Base-by-base conservation (phyloP, 2,329 filamentous ascomycete species). In the Scortechinia acanthostroma region DNA sequence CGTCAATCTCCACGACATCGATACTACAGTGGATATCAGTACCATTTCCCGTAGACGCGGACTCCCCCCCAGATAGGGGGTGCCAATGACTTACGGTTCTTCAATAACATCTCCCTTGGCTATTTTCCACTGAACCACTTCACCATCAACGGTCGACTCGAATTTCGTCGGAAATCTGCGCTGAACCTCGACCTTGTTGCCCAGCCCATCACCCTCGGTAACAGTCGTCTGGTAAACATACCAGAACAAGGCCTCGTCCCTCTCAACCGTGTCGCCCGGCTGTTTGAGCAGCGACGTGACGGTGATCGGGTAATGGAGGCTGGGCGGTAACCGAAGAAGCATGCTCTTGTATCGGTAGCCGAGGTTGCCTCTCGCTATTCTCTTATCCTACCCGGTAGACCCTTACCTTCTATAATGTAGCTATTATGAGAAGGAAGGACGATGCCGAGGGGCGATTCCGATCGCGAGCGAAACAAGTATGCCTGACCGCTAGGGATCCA, bases 231-330 rank as follows among this genome's bases (percentile, higher is more conserved):
- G 70, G 60, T 83, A 86, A 47, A 69, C 65, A 63, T 85, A 86
- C 53, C 70, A 70, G 64, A 86, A 83, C 45, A 86, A 63, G 47
- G 73, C 68, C 52, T 74, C 74, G 51, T 76, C 74, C 59, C 71
- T 70, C 51, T 70, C 63, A 55, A 86, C 70, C 51, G 70, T 58
- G 54, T 82, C 76, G 57, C 73, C 71, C 37, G 68, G 68, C 56
- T 70, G 61, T 60, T 75, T 75, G 46, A 79, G 69, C 58, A 85
- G 68, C 61, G 79, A 74, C 49, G 75, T 80, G 62, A 86, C 74
- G 58, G 77, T 84, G 65, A 85, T 79, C 55, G 81, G 81, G 63
- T 84, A 86, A 58, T 77, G 76, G 51, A 85, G 70, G 25, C 25
- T n/a, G 25, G 10, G n/a, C 25, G 25, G 25, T 30, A 30, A n/a